Evolutionary conservation across 306 rosid species (phyloP), one percentile per base, ranked within the genome.

Genomic region (Inga leiocalycina): DNA sequence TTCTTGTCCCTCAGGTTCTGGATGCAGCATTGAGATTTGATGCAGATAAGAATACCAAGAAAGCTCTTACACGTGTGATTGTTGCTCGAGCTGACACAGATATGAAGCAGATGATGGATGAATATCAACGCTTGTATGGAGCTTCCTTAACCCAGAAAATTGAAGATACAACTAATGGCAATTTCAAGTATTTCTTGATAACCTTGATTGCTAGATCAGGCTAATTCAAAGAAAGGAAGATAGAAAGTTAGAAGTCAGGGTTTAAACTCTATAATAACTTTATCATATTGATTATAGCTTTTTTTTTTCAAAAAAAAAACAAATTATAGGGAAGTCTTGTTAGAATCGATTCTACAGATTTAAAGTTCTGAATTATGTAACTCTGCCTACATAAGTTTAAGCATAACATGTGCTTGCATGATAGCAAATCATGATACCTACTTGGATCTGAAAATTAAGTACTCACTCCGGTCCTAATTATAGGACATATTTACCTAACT

Each of bases 111-210:
- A 92, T 96, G 77, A 89, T 83, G 74, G 84, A 80, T 15, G 92
- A 94, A 83, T 94, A 82, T 85, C 69, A 92, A 20, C 81, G 71
- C 15, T 61, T 44, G 0, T 87, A 74, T 87, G 97, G 97, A 79
- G 89, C 79, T 87, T 65, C 94, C 44, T 81, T 94, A 56, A 12
- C 86, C 5, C 86, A 88, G 44, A 91, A 88, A 85, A 88, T 96
- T 77, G 97, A 88, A 81, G 90, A 87, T 43, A 75, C 79, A 6
- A 86, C 97, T 41, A 87, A 85, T 76, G 99, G 99, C 46, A 94
- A 84, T 83, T 96, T 88, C 41, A 94, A 92, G 88, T 98, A 94
- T 90, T 89, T 96, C 89, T 88, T 92, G 88, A 87, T 94, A 37
- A 85, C 88, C 49, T 87, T 96, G 89, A 83, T 92, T 66, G 87